These are phyloP conservation scores for Heritiera fomes DNA, from an alignment of 345 rosid genomes.

Conservation along the genomic window DNA sequence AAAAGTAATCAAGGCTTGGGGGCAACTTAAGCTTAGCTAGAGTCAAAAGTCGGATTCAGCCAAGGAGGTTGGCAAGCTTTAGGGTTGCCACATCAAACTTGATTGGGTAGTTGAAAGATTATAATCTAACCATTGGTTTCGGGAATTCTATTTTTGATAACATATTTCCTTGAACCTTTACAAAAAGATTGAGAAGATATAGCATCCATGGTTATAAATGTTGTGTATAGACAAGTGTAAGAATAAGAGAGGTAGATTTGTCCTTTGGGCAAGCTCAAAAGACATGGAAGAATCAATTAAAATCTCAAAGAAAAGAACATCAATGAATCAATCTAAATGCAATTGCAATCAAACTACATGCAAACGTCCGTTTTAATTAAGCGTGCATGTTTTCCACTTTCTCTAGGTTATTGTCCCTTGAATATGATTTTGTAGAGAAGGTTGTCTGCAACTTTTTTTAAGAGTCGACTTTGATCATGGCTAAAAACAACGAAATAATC, in stretches of 20 bases:
- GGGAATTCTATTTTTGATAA: not conserved
- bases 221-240: conserved; percentile 13
- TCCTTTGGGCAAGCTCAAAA: conserved; percentile 12
- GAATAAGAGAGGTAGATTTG: conserved; percentile 1
- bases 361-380: not conserved
- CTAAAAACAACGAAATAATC: not conserved
- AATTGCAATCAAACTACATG: too few relatives aligned
- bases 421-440: conserved; percentile 12
- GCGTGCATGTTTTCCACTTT: conserved; percentile 26
- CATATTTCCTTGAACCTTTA: not conserved
- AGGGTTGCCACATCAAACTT: not conserved
- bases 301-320: not conserved
- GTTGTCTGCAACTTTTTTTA: not conserved
- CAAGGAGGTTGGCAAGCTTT: not conserved
- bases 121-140: not conserved
- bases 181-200: not conserved
- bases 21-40: not conserved
- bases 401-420: conserved; percentile 12
- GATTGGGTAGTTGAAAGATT: not conserved
- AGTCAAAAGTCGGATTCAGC: not conserved
- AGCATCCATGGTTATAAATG: not conserved
- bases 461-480: not conserved
- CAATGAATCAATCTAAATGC: not conserved
- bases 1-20: not conserved
- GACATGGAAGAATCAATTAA: conserved; percentile 14